These are phyloP conservation scores for Dactylellina haptotyla DNA, from an alignment of 2,329 filamentous ascomycete genomes.

Conservation along the genomic window DNA sequence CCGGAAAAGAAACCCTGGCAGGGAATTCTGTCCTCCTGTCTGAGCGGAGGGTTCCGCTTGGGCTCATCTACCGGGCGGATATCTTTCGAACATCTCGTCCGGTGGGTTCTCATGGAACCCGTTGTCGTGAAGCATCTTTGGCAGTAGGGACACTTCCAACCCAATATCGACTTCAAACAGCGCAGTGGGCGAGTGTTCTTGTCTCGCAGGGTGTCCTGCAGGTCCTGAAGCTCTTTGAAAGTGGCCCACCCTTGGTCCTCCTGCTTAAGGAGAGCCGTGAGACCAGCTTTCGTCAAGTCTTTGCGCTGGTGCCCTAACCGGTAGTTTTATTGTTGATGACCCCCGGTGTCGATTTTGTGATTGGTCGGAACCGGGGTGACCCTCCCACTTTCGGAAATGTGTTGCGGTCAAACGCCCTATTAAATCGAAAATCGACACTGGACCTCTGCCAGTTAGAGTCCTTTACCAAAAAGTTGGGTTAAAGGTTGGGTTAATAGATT, in stretches of 20 bases:
- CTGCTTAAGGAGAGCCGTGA: not conserved
- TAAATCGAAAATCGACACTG: too few relatives aligned
- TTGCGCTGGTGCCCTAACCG: too few relatives aligned
- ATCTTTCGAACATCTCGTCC: not conserved
- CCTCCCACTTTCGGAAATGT: too few relatives aligned
- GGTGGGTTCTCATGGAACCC: not conserved
- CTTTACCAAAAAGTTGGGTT: too few relatives aligned
- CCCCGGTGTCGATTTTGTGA: too few relatives aligned
- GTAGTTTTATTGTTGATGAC: too few relatives aligned
- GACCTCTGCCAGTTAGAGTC: too few relatives aligned
- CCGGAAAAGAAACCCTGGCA: not conserved
- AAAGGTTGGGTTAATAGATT: too few relatives aligned
- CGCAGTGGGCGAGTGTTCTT: not conserved
- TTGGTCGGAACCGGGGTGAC: too few relatives aligned
- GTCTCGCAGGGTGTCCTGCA: not conserved
- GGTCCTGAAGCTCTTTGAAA: not conserved
- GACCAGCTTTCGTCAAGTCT: not conserved
- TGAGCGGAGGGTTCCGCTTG: not conserved
- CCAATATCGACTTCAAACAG: not conserved
- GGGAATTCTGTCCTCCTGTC: not conserved
- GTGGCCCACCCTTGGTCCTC: not conserved
- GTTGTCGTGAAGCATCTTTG: not conserved
- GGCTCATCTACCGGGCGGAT: not conserved
- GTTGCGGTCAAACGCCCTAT: too few relatives aligned
- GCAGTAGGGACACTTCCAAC: not conserved